These are phyloP conservation scores for Bipolaris cookei DNA, from an alignment of 2,329 filamentous ascomycete species.

Conservation along the genomic window DNA sequence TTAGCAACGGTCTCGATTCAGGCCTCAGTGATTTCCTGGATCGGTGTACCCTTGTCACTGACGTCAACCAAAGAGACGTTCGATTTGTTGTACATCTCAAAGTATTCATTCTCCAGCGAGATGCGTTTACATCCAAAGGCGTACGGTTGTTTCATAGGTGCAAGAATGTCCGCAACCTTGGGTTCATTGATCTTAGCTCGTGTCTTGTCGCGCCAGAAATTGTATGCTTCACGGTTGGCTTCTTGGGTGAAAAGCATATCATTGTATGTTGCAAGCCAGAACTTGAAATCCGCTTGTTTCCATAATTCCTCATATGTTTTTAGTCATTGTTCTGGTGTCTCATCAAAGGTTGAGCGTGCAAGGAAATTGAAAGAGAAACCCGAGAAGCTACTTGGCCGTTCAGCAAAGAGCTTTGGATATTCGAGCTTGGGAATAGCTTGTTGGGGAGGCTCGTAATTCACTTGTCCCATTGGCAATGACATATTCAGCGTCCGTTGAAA, in stretches of 20 bases:
- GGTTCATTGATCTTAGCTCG: slow-evolving; percentile 45
- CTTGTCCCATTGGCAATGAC: slow-evolving; percentile 32
- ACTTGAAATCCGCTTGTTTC: slow-evolving; percentile 30
- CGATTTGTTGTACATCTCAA: slow-evolving; percentile 47
- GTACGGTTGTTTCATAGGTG: slow-evolving; percentile 44
- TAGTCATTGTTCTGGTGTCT: slow-evolving; percentile 22
- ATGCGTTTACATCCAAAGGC: slow-evolving; percentile 35
- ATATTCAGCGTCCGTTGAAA: slow-evolving; percentile 66
- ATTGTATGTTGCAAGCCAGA: slow-evolving; percentile 39
- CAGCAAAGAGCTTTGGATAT: slow-evolving; percentile 28
- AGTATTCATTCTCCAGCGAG: slow-evolving; percentile 41
- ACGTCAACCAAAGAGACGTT: slow-evolving; percentile 59
- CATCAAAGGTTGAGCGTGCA: slow-evolving; percentile 27
- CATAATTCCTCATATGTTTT: slow-evolving; percentile 29
- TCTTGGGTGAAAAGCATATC: slow-evolving; percentile 46
- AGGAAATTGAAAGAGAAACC: slow-evolving; percentile 34
- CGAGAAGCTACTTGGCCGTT: slow-evolving; percentile 16
- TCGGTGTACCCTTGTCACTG: slow-evolving; percentile 43
- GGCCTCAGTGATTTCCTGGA: slow-evolving; percentile 55
- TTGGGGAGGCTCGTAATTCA: slow-evolving; percentile 39
- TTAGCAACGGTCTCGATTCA: slow-evolving; percentile 57
- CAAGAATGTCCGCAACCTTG: slow-evolving; percentile 49
- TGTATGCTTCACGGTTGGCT: slow-evolving; percentile 51
- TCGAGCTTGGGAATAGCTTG: slow-evolving; percentile 51
- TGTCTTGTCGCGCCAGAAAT: slow-evolving; percentile 53